These are phyloP conservation scores for Dissoconium aciculare DNA, from an alignment of 2,329 filamentous ascomycete species.

Conservation along the genomic window DNA sequence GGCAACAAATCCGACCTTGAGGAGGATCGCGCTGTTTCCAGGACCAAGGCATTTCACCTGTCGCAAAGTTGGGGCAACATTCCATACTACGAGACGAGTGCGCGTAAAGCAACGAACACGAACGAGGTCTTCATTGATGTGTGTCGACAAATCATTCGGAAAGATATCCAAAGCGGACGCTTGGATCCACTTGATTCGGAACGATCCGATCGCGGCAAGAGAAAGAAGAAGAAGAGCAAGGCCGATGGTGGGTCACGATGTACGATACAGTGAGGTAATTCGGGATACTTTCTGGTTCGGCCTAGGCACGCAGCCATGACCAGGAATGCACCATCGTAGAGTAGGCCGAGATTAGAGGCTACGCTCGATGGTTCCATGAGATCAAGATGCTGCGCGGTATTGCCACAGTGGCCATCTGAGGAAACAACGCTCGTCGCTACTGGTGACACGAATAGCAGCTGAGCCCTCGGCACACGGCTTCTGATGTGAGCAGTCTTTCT, in stretches of 20 bases:
- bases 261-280: slow-evolving; percentile 13
- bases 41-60: slow-evolving; percentile 65
- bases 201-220: slow-evolving; percentile 7
- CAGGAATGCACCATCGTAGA: background rate
- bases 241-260: slow-evolving; percentile 9
- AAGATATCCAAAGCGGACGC: slow-evolving; percentile 17
- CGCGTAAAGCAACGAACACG: slow-evolving; percentile 68
- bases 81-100: slow-evolving; percentile 83
- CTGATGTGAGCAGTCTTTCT: too few relatives aligned
- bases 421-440: too few relatives aligned
- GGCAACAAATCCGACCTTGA: slow-evolving; percentile 86
- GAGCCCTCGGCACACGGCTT: too few relatives aligned
- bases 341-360: background rate
- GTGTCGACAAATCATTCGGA: slow-evolving; percentile 25
- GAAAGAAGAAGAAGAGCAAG: slow-evolving; percentile 5
- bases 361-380: slow-evolving; percentile 2
- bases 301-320: background rate
- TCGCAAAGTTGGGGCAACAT: slow-evolving; percentile 77
- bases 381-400: too few relatives aligned
- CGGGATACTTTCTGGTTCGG: background rate
- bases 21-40: slow-evolving; percentile 64
- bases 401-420: too few relatives aligned
- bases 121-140: slow-evolving; percentile 60
- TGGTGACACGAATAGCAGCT: too few relatives aligned
- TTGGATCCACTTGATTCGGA: slow-evolving; percentile 5